Evolutionary conservation across 116 monocot species (phyloP), one percentile per base, ranked within the genome.

Genomic region (Zostera marina): DNA sequence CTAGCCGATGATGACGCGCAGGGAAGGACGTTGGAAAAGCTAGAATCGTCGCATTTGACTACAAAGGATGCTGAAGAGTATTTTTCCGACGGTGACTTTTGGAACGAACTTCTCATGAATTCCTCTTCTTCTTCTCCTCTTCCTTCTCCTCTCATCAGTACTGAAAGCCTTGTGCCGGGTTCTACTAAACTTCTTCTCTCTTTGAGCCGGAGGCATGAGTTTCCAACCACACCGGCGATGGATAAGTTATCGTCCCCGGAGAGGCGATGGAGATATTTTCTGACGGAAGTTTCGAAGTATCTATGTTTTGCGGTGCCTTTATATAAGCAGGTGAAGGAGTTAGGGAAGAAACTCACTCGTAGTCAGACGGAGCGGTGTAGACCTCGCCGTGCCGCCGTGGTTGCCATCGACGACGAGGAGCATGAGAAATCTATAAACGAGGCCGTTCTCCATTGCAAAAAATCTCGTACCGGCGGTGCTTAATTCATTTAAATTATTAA

Each of bases 381-480:
- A 53, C 56, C 25, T 61, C 59, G 65, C 39, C 46, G 64, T 38
- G 49, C 67, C 8, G 54, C 62, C n/a, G 20, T 42, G 57, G 10
- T 40, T 8, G 65, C 60, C 11, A 22, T 53, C 41, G 11, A 45
- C 15, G 69, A 66, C 41, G 48, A 42, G 1, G 47, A 58, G 13
- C 10, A 48, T 16, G 88, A 88, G 59, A 82, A 47, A 20, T 77
- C 77, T 14, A 79, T 88, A 42, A 47, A 77, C 13, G 88, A 88
- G 47, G 88, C 88, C 13, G 75, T 88, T 46, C 79, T 88, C 59
- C 69, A 88, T 65, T 88, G 88, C 69, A 88, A 88, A 63, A 83
- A 49, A 52, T 88, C 83, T 9, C n/a, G n/a, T n/a, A n/a, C n/a
- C n/a, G 64, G 51, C 42, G 72, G 64, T 57, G 32, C 24, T 40